A percentile compares a stretch with the other conserved stretches of the same genome.
Conservation (phyloP, 495 filamentous ascomycete species). For the Penicillium waksmanii region DNA sequence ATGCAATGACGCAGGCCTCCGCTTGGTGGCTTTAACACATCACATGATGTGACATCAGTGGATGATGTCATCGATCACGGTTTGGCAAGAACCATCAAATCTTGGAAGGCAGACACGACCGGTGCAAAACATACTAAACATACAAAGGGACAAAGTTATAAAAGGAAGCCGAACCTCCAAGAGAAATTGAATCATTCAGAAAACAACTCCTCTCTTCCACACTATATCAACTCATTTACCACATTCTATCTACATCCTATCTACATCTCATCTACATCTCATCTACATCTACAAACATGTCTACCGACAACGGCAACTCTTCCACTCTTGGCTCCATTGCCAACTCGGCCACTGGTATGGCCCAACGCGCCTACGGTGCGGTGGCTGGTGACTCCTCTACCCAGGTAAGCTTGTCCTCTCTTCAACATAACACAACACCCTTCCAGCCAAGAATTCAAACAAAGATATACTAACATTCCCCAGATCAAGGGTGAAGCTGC, state of each 20-base stretch:
- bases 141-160: neutral
- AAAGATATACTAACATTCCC: constrained; percentile 17
- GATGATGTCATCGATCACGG: constrained; percentile 30
- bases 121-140: neutral
- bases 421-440: no score
- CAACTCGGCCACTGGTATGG: constrained; percentile 74
- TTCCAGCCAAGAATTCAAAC: neutral
- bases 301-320: constrained; percentile 54
- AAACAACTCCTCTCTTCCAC: neutral
- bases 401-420: constrained; percentile 49
- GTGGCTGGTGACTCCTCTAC: constrained; percentile 74
- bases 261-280: constrained; percentile 12
- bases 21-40: constrained; percentile 1
- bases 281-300: constrained; percentile 50
- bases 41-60: constrained; percentile 33
- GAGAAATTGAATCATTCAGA: neutral
- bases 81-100: neutral
- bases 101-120: constrained; percentile 9
- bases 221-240: neutral
- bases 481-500: constrained; percentile 57
- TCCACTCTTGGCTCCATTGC: constrained; percentile 83
- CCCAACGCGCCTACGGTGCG: constrained; percentile 71
- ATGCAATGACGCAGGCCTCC: constrained; percentile 12
- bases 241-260: neutral
- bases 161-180: constrained; percentile 1